phyloP scores from a whole-genome alignment of 768 basidiomycete genomes.

The Lepiota venenata region DNA sequence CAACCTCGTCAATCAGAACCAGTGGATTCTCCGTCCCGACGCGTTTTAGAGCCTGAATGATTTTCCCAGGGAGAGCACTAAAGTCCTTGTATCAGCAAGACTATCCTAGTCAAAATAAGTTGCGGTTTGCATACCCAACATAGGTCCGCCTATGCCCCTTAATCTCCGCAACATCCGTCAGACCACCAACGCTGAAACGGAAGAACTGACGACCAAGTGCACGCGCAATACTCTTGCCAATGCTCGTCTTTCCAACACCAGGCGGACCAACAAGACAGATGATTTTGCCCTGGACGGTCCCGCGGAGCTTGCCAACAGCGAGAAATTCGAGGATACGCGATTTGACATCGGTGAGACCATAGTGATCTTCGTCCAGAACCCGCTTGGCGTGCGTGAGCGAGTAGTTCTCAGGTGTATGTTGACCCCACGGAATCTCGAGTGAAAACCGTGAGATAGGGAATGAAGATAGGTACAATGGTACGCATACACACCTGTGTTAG shows the following conservation, averaged over 20 bases:
- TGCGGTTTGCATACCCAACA: slow-evolving; percentile 59
- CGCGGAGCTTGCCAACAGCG: slow-evolving; percentile 91
- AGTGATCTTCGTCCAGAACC: slow-evolving; percentile 94
- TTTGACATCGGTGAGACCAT: slow-evolving; percentile 90
- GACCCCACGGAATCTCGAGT: slow-evolving; percentile 85
- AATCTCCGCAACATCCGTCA: slow-evolving; percentile 98
- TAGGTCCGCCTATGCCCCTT: slow-evolving; percentile 99
- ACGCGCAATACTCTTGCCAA: slow-evolving; percentile 92
- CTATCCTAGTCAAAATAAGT: not conserved
- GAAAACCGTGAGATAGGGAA: slow-evolving; percentile 6
- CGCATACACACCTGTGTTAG: slow-evolving; percentile 62
- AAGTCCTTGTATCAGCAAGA: not conserved
- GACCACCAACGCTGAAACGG: slow-evolving; percentile 93
- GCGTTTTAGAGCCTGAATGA: slow-evolving; percentile 90
- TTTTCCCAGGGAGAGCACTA: slow-evolving; percentile 90
- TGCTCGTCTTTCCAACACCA: slow-evolving; percentile 96
- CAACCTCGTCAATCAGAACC: slow-evolving; percentile 93
- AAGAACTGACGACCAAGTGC: slow-evolving; percentile 92
- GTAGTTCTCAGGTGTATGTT: slow-evolving; percentile 91
- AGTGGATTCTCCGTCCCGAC: slow-evolving; percentile 94
- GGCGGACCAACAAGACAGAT: slow-evolving; percentile 96
- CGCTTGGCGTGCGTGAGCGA: slow-evolving; percentile 76
- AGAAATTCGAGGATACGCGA: slow-evolving; percentile 94
- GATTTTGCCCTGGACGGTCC: slow-evolving; percentile 96
- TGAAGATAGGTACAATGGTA: not conserved